Percentiles rank a stretch among this genome's conserved stretches.
Evolutionary conservation across 2,329 filamentous ascomycete genomes (phyloP).

Genomic region (Lachnellula hyalina): DNA sequence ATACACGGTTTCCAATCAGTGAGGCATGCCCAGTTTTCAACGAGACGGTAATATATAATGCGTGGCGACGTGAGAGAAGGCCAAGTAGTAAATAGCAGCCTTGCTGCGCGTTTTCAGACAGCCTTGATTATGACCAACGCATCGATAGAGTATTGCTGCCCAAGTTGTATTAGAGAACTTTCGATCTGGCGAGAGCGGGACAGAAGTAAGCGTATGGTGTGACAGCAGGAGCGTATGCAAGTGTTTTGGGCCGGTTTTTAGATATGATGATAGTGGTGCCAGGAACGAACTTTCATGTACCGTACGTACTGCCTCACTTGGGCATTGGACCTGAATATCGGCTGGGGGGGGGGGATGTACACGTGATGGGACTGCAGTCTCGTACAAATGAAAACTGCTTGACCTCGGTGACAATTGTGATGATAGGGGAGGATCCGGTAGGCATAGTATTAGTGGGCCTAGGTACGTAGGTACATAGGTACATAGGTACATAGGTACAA

Average conservation of each 20-base stretch:
- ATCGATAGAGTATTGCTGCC: slow-evolving; percentile 27
- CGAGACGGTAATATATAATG: slow-evolving; percentile 7
- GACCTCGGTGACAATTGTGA: too few species aligned
- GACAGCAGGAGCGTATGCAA: slow-evolving; percentile 11
- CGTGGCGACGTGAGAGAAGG: slow-evolving; percentile 28
- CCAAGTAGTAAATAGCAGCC: slow-evolving; percentile 22
- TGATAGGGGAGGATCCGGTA: too few species aligned
- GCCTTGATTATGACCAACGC: slow-evolving; percentile 26
- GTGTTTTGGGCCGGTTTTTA: slow-evolving; percentile 1
- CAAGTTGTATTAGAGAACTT: slow-evolving; percentile 11
- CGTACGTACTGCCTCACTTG: neutral
- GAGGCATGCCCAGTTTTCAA: neutral
- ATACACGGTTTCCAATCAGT: slow-evolving; percentile 7
- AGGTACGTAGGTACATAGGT: too few species aligned
- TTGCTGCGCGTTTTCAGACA: slow-evolving; percentile 14
- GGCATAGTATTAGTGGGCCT: too few species aligned
- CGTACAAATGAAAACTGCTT: too few species aligned
- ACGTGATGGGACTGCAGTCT: neutral
- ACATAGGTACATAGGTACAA: too few species aligned
- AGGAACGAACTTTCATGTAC: neutral
- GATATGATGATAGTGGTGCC: neutral
- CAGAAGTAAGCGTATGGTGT: slow-evolving; percentile 7
- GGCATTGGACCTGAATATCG: slow-evolving; percentile 1
- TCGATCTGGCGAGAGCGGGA: slow-evolving; percentile 2
- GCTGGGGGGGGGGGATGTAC: neutral